Base-by-base conservation (phyloP, 768 basidiomycete species). In the Termitomyces sp. region DNA sequence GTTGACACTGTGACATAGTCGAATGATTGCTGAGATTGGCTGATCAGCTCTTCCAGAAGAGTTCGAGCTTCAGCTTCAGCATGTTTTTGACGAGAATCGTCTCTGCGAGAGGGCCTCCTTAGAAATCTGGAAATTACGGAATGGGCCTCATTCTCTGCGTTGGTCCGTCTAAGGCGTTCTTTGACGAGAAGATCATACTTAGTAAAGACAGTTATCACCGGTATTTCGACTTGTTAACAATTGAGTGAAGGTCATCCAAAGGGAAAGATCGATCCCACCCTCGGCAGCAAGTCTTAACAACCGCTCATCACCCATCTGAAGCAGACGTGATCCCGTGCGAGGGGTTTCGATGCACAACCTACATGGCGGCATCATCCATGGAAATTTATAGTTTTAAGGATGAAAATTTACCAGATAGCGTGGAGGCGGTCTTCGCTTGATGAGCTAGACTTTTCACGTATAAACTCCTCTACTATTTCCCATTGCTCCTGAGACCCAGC, bases 201-300 rank as follows among this genome's bases (percentile, higher is more conserved):
- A 18, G 71, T 72, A 59, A 72, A 71, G 11, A 72, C 66, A 30
- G 63, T 65, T 43, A 72, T 65, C 52, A 71, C 51, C 13, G 71
- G 70, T 44, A 70, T 40, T 5, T 57, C 38, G 20, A 57, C 65
- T 68, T 71, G 65, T 46, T 46, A 16, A 18, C 16, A 22, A 28
- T 26, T 46, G 2, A 46, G 45, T 18, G 16, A 26, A 46, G 26
- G 16, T 18, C 16, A 46, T 28, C 26, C 16, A 18, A 28, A 46
- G 7, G 24, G 18, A 26, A 46, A 46, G 45, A 16, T 9, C 28
- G n/a, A 70, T 24, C 47, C 52, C 55, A 50, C 66, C 62, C 30
- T 59, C 41, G 2, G 61, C 24, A 3, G 61, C 60, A 18, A 48
- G 20, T 13, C 47, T 36, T 36, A 54, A 54, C 16, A 54, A n/a